Conservation (phyloP, 1,139 yeast species). For the Yamadazyma oceani region DNA sequence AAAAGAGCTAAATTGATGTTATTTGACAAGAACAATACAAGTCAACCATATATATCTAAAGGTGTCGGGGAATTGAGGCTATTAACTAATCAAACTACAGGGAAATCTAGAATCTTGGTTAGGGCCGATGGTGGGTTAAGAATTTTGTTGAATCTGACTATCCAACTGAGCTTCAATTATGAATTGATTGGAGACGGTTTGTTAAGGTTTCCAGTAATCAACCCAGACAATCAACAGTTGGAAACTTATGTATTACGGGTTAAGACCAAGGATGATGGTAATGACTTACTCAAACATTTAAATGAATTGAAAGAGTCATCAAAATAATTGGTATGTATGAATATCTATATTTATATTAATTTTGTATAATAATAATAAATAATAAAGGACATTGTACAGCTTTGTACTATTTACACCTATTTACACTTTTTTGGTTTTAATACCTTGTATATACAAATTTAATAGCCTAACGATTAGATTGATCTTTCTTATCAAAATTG, state of each 20-base stretch:
- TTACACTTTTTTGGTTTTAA: too few relatives aligned
- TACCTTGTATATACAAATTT: too few relatives aligned
- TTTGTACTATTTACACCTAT: slow-evolving; percentile 1
- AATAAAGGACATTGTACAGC: slow-evolving; percentile 1
- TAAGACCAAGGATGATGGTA: slow-evolving; percentile 67
- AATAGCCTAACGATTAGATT: slow-evolving; percentile 1
- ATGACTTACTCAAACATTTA: slow-evolving; percentile 54
- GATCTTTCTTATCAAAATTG: slow-evolving; percentile 44
- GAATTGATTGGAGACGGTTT: slow-evolving; percentile 58
- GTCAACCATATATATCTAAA: slow-evolving; percentile 50
- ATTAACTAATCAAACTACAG: slow-evolving; percentile 54
- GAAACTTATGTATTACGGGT: slow-evolving; percentile 71
- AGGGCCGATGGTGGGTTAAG: slow-evolving; percentile 90
- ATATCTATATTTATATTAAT: not conserved
- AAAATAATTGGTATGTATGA: not conserved
- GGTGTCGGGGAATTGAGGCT: slow-evolving; percentile 87
- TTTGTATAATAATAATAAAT: slow-evolving; percentile 2
- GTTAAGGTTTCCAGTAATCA: slow-evolving; percentile 61
- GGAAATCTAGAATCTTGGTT: slow-evolving; percentile 68
- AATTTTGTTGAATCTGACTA: slow-evolving; percentile 66
- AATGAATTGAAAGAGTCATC: slow-evolving; percentile 25
- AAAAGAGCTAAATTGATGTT: slow-evolving; percentile 75
- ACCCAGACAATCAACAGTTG: slow-evolving; percentile 30
- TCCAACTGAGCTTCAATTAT: slow-evolving; percentile 55
- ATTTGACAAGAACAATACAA: slow-evolving; percentile 50